Evolutionary conservation across 2,329 filamentous ascomycete genomes (phyloP).

Genomic region (Cercospora brassicicola): DNA sequence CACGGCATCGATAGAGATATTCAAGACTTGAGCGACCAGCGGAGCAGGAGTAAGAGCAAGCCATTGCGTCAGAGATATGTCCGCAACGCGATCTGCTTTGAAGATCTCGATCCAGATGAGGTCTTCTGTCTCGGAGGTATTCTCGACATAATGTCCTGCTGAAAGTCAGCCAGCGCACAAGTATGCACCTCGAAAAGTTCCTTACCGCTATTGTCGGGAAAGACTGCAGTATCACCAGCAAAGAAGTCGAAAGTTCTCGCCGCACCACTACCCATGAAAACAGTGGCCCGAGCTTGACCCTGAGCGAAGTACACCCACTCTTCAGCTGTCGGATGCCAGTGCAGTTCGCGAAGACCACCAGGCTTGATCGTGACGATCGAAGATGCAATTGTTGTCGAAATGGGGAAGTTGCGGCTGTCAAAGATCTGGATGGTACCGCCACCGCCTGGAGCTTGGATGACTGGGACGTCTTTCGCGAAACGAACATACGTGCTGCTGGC

Average conservation of each 20-base stretch:
- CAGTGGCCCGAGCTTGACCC: slow-evolving; percentile 50
- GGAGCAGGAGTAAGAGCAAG: slow-evolving; percentile 65
- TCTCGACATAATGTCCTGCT: slow-evolving; percentile 64
- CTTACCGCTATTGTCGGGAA: neutral
- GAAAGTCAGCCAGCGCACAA: neutral
- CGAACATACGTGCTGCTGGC: neutral
- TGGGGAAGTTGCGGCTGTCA: slow-evolving; percentile 67
- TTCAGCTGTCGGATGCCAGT: slow-evolving; percentile 34
- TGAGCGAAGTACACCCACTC: slow-evolving; percentile 72
- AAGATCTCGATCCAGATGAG: slow-evolving; percentile 70
- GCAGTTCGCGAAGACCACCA: slow-evolving; percentile 41
- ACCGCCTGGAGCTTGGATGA: slow-evolving; percentile 48
- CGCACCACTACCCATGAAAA: slow-evolving; percentile 57
- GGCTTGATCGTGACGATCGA: slow-evolving; percentile 63
- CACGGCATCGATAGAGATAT: slow-evolving; percentile 14
- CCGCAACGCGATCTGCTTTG: slow-evolving; percentile 65
- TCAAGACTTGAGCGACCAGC: slow-evolving; percentile 47
- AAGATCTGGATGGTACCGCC: slow-evolving; percentile 63
- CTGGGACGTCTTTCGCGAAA: slow-evolving; percentile 30
- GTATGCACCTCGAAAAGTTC: neutral
- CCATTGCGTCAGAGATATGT: slow-evolving; percentile 69
- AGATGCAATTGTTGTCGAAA: slow-evolving; percentile 65
- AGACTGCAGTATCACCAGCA: slow-evolving; percentile 54
- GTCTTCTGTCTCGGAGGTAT: slow-evolving; percentile 63
- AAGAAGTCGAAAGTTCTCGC: slow-evolving; percentile 67